Conservation (phyloP, 163 green algal species). For the Scenedesmus sp. region DNA sequence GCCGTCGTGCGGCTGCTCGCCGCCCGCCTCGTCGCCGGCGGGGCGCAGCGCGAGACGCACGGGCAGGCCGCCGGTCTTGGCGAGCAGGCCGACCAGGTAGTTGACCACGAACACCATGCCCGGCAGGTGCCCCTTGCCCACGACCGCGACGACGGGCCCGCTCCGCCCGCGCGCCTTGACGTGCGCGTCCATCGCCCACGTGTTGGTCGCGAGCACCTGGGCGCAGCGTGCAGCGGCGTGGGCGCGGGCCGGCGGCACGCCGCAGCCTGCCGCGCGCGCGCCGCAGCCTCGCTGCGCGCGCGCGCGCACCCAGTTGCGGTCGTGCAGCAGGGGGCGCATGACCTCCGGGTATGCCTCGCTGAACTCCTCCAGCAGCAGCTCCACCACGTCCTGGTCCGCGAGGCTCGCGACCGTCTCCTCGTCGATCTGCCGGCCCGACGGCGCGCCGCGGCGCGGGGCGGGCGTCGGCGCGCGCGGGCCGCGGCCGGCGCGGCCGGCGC, state of each 20-base stretch:
- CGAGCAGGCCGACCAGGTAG: background rate
- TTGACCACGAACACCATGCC: constrained; percentile 35
- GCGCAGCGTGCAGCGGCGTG: background rate
- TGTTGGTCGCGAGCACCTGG: constrained; percentile 30
- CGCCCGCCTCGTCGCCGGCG: too few relatives aligned
- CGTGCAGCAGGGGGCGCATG: constrained; percentile 29
- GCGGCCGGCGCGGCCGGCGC: too few relatives aligned
- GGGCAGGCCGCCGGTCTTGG: background rate
- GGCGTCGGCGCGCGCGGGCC: too few relatives aligned
- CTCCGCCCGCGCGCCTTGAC: background rate
- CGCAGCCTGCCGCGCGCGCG: background rate
- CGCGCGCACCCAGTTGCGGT: constrained; percentile 21
- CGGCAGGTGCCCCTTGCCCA: constrained; percentile 32
- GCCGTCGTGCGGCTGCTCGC: too few relatives aligned
- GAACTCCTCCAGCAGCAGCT: constrained; percentile 23
- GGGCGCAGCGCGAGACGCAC: too few relatives aligned
- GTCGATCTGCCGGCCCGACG: constrained; percentile 10
- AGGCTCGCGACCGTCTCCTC: constrained; percentile 8
- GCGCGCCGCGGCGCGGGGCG: too few relatives aligned
- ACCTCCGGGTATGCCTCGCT: constrained; percentile 23
- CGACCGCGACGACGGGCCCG: constrained; percentile 18
- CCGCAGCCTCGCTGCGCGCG: background rate
- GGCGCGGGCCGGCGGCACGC: background rate
- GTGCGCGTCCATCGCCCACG: constrained; percentile 1
- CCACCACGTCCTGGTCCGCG: constrained; percentile 21